Evolutionary conservation across 768 basidiomycete genomes (phyloP).

Genomic region (Boletales sp.): DNA sequence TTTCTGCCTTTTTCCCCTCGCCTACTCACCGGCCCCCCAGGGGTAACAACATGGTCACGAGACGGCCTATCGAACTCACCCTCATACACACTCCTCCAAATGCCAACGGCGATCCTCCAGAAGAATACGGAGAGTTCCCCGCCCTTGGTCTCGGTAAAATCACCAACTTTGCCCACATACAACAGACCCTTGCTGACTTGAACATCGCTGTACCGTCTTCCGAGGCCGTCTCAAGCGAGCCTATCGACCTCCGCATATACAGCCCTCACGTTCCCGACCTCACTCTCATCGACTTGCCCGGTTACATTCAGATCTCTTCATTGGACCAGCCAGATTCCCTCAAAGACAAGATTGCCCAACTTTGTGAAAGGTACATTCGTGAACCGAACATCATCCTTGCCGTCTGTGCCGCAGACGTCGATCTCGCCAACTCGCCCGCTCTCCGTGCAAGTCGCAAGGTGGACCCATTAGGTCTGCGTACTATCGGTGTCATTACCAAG

Average conservation of each 20-base stretch:
- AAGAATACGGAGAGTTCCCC: slow-evolving; percentile 94
- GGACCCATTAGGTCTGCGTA: slow-evolving; percentile 91
- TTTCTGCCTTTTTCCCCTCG: not conserved
- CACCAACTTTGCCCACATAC: slow-evolving; percentile 87
- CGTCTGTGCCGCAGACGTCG: slow-evolving; percentile 97
- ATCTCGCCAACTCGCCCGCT: slow-evolving; percentile 96
- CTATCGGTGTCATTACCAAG: slow-evolving; percentile 97
- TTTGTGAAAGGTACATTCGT: slow-evolving; percentile 98
- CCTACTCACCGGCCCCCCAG: slow-evolving; percentile 38
- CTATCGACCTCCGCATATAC: slow-evolving; percentile 96
- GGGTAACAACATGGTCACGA: slow-evolving; percentile 99
- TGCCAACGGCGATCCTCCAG: slow-evolving; percentile 47
- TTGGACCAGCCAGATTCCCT: slow-evolving; percentile 94
- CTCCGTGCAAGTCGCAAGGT: slow-evolving; percentile 89
- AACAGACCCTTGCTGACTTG: slow-evolving; percentile 89
- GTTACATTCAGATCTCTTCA: slow-evolving; percentile 93
- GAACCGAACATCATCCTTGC: slow-evolving; percentile 99
- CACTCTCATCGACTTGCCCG: slow-evolving; percentile 95
- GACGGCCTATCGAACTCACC: slow-evolving; percentile 96
- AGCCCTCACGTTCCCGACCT: slow-evolving; percentile 96
- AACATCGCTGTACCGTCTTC: slow-evolving; percentile 90
- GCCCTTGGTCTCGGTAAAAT: slow-evolving; percentile 85
- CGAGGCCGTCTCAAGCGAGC: slow-evolving; percentile 89
- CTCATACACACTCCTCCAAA: slow-evolving; percentile 82
- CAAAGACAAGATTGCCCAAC: slow-evolving; percentile 83